Percentiles rank a stretch among this genome's conserved stretches.
These are phyloP conservation scores for Barbatosphaeria neglecta DNA, from an alignment of 495 filamentous ascomycete species.

Conservation along the genomic window DNA sequence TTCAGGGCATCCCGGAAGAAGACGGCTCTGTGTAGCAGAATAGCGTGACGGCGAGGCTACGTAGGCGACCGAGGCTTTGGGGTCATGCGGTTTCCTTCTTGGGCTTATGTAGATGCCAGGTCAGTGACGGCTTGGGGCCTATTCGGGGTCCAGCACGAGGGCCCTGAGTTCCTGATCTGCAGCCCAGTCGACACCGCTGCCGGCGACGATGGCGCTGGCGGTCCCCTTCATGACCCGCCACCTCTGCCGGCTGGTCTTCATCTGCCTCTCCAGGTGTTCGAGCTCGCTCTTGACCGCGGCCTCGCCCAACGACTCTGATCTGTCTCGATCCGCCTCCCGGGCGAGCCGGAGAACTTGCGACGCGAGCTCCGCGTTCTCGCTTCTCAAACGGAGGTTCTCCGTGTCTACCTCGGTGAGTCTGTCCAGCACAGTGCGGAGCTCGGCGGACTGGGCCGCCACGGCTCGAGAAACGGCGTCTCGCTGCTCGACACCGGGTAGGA, in stretches of 20 bases:
- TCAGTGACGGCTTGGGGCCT: slow-evolving; percentile 4
- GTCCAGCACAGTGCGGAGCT: slow-evolving; percentile 32
- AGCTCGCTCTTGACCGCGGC: slow-evolving; percentile 40
- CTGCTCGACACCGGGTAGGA: slow-evolving; percentile 51
- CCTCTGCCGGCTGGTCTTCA: slow-evolving; percentile 43
- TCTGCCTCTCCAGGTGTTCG: slow-evolving; percentile 38
- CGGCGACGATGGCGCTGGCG: slow-evolving; percentile 61
- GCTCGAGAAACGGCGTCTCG: slow-evolving; percentile 54
- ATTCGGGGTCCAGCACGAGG: slow-evolving; percentile 65
- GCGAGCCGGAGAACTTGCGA: slow-evolving; percentile 48
- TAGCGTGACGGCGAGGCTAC: no score
- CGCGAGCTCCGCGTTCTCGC: slow-evolving; percentile 51
- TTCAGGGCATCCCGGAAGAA: no score
- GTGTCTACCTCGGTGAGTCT: slow-evolving; percentile 43
- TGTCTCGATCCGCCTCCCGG: slow-evolving; percentile 37
- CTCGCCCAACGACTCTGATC: slow-evolving; percentile 35
- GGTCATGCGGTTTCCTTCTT: neutral
- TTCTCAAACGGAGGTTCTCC: slow-evolving; percentile 40
- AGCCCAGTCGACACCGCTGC: slow-evolving; percentile 78
- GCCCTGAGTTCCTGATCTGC: slow-evolving; percentile 54
- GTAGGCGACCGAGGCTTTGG: no score
- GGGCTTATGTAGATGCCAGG: neutral
- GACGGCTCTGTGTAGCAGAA: no score
- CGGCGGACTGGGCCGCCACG: slow-evolving; percentile 43
- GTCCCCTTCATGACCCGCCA: slow-evolving; percentile 69